Conservation (phyloP, 2,329 filamentous ascomycete genomes). For the Trichoderma breve region DNA sequence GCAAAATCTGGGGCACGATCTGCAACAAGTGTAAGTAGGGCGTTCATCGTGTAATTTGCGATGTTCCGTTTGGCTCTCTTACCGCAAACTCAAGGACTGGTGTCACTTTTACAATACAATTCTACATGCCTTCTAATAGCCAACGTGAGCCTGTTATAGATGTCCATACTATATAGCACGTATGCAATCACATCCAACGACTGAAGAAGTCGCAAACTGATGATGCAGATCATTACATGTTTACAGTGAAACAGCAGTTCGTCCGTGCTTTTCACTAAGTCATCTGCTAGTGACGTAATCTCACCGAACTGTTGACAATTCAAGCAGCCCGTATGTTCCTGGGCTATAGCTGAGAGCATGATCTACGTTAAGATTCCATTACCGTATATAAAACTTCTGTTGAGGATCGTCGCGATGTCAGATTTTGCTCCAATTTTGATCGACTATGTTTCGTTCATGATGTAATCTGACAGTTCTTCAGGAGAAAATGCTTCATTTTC, state of each 20-base stretch:
- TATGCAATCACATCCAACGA: neutral
- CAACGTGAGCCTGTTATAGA: neutral
- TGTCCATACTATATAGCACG: neutral
- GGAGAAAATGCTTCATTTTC: neutral
- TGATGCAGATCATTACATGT: neutral
- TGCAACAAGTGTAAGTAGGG: neutral
- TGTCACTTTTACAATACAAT: neutral
- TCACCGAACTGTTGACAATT: neutral
- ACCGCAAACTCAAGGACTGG: neutral
- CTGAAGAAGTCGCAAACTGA: neutral
- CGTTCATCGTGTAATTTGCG: neutral
- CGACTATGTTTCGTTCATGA: neutral
- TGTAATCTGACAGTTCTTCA: neutral
- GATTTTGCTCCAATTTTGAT: neutral
- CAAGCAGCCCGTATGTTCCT: neutral
- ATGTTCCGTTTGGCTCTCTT: neutral
- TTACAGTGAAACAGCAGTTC: neutral
- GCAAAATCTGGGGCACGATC: neutral
- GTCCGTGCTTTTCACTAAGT: neutral
- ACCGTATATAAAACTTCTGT: neutral
- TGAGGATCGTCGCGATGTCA: neutral
- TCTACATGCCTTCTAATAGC: neutral
- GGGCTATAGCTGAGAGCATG: neutral
- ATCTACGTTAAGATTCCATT: neutral
- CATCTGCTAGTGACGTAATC: neutral